Evolutionary conservation across 2,329 filamentous ascomycete species (phyloP).

Genomic region (Stylonectria norvegica): DNA sequence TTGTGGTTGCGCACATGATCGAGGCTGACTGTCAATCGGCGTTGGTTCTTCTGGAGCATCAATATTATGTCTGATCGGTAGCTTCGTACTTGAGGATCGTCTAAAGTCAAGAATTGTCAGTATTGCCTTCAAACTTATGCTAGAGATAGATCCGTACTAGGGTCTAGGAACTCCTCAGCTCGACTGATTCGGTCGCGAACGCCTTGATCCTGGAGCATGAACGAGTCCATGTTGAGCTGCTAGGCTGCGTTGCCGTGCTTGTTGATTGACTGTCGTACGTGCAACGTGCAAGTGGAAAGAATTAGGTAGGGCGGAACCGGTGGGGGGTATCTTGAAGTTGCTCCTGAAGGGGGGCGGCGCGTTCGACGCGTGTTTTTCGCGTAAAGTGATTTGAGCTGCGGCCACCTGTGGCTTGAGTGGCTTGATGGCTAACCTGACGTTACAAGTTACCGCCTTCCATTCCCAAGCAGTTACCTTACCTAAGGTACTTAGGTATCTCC

Average conservation of each 20-base stretch:
- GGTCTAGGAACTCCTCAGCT: slow-evolving; percentile 91
- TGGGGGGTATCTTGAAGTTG: slow-evolving; percentile 9
- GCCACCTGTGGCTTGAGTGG: background rate
- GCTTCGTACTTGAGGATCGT: slow-evolving; percentile 58
- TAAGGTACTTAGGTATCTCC: no score
- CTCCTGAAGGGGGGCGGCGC: slow-evolving; percentile 20
- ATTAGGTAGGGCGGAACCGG: slow-evolving; percentile 18
- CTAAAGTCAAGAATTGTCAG: slow-evolving; percentile 29
- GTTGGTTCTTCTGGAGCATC: slow-evolving; percentile 66
- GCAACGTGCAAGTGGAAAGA: no score
- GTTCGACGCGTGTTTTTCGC: slow-evolving; percentile 24
- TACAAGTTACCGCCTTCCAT: no score
- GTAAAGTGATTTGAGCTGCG: slow-evolving; percentile 25
- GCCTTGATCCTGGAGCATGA: slow-evolving; percentile 79
- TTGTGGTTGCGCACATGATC: slow-evolving; percentile 91
- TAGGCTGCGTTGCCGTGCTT: slow-evolving; percentile 8
- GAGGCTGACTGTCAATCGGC: slow-evolving; percentile 68
- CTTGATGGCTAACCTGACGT: no score
- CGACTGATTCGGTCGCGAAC: slow-evolving; percentile 78
- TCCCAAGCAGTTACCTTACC: no score
- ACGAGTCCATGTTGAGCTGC: slow-evolving; percentile 59
- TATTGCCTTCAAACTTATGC: background rate
- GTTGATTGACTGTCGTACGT: slow-evolving; percentile 6
- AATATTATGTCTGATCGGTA: slow-evolving; percentile 86
- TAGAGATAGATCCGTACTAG: slow-evolving; percentile 56